Percentiles rank a stretch among this genome's conserved stretches.
Conservation (phyloP, 345 rosid species). For the Eucalyptus marginata region DNA sequence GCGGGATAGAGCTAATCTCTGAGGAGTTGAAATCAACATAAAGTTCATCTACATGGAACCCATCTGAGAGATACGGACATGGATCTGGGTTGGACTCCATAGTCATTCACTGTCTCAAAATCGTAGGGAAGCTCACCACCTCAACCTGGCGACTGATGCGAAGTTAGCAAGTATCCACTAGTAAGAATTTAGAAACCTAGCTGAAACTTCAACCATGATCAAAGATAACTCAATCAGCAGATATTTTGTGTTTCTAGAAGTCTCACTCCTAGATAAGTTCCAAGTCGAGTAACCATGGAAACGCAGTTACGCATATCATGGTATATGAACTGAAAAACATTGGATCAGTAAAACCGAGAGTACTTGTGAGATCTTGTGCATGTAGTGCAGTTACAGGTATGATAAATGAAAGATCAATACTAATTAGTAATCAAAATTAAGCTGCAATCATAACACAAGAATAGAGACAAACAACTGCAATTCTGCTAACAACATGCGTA, state of each 20-base stretch:
- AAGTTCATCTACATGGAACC: neutral
- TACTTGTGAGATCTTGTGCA: neutral
- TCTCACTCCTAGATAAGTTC: neutral
- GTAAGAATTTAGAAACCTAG: neutral
- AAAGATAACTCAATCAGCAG: no score
- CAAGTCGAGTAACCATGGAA: neutral
- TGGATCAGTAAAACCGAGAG: neutral
- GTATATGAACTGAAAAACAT: neutral
- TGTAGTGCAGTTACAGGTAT: neutral
- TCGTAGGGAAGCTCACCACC: neutral
- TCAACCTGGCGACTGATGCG: neutral
- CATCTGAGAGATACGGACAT: neutral
- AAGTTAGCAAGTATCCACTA: neutral
- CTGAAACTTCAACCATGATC: no score
- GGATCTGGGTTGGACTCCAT: neutral
- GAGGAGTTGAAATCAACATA: neutral
- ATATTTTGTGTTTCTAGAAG: no score
- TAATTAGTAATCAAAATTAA: neutral
- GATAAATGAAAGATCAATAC: neutral
- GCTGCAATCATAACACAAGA: neutral
- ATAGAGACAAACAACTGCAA: neutral
- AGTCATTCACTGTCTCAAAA: no score
- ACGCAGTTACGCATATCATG: neutral
- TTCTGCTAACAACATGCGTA: neutral
- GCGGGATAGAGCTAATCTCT: neutral